Base-by-base conservation (phyloP, 179 eudicot species). In the Beta lomatogona region DNA sequence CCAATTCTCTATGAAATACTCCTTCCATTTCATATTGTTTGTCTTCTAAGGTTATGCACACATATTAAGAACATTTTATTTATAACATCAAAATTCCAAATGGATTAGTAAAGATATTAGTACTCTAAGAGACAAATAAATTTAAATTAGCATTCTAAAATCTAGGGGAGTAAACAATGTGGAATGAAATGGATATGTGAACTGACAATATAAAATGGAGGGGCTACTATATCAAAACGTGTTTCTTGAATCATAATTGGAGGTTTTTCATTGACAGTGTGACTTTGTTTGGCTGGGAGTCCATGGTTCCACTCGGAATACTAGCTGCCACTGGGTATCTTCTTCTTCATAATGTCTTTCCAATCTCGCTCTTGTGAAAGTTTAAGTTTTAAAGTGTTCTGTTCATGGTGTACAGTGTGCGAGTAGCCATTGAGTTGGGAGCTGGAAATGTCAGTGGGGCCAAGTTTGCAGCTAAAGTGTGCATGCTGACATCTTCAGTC, bases 341-440 rank as follows among this genome's bases (percentile, higher is more conserved):
- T 70, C 11, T 41, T 84, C 31, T 80, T 72, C 44, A 63, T 55
- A 50, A 44, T 18, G 4, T 54, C 64, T 52, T 44, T 13, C 2
- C 57, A 16, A 41, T 57, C 65, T 60, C 50, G 36, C 66, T 36
- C 41, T 9, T 73, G 11, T 44, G 69, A 8, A 45, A 25, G 45
- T 5, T 25, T 21, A 13, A 13, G 4, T 22, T 55, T 10, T 52
- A 9, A 13, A 31, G 14, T 66, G 13, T 21, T 79, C n/a, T 45
- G 2, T 72, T 78, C 18, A 48, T 73, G 53, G 28, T 9, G 41
- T 48, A 65, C 86, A 91, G 91, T 14, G 92, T 90, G 28, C 87
- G 92, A 54, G 91, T 91, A 69, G 88, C 94, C 75, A 91, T 89
- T 52, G 94, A 91, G 83, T 82, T 91, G 31, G 94, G 94, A 65